Evolutionary conservation across 2,329 filamentous ascomycete species (phyloP), one percentile per base, ranked within the genome.

Genomic region (Orbilia oligospora): DNA sequence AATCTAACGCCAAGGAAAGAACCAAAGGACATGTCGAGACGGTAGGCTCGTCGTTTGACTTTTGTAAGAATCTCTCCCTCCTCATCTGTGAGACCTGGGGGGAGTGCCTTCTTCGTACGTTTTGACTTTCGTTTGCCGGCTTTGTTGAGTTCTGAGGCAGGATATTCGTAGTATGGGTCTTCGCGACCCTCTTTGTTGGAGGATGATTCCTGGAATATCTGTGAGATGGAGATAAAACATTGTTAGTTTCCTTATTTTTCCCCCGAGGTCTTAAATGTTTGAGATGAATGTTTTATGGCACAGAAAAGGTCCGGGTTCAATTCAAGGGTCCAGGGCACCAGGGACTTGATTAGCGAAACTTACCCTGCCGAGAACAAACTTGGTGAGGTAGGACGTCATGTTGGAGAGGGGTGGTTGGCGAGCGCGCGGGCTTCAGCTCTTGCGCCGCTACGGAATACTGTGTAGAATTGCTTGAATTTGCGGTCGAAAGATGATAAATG

Each of bases 101-200:
- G 94, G 41, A 94, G 87, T 22, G 93, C 92, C 85, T 97, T 97
- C 86, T 92, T 93, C 83, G 91, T 89, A 85, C 92, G 97, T 87
- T 93, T 95, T 72, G 88, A 87, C 84, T 94, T 97, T 24, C 73
- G 68, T 33, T 77, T 73, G 82, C 89, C 90, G 41, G 84, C 75
- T 46, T 78, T 78, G 75, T 65, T 65, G 68, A 78, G 75, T 61
- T 78, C 75, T 10, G 16, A 22, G 48, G 94, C 91, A 22, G 91
- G 90, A 41, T 90, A 88, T 84, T 97, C 93, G 82, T 94, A 97
- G 86, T 94, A 97, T 5, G 94, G 94, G 83, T 98, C 94, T 93
- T 97, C 88, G 81, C 85, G 85, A 71, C 89, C 89, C 80, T 89
- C 89, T 80, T 89, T 89, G 82, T 90, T 90, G 73, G 87, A 83